Evolutionary conservation across 148 eudicot genomes (phyloP), one percentile per base, ranked within the genome.

Genomic region (Nepenthes mirabilis): DNA sequence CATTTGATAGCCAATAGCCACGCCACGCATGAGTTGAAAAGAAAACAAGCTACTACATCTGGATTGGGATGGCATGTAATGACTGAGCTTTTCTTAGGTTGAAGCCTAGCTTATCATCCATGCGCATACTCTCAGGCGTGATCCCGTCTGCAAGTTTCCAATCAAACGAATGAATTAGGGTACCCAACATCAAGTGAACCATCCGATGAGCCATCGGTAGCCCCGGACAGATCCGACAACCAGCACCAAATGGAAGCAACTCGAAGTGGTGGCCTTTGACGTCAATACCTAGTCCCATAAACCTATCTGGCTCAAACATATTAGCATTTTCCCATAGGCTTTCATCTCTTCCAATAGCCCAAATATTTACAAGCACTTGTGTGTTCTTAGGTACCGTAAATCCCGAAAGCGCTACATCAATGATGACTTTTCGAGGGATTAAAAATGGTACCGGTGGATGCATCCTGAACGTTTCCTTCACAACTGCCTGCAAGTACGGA

Each of bases 101-200:
- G 13, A 52, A 5, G 13, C n/a, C 12, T 6, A 52, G 0, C 23
- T 14, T 5, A 52, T 52, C 55, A 3, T 52, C 55, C 55, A 52
- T 11, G 55, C 12, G 5, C n/a, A 52, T 10, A 1, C 14, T 52
- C 13, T 14, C 23, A 5, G 14, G 14, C 12, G 6, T 52, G 55
- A 11, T 14, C 1, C 12, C 14, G 55, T 1, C 14, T 14, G 6
- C 55, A 14, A 52, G 55, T 4, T 52, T 14, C 55, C 55, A 52
- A 14, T 52, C 55, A 14, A 52, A 52, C 5, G 14, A 52, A 14
- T 52, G 13, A 11, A 59, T 45, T 2, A 59, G 51, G 5, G 62
- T 37, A 33, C 36, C 62, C 62, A 59, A 59, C 49, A 59, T 40
- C 50, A 45, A 59, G 52, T 14, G 62, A 43, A 59, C 34, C 62